phyloP scores from a whole-genome alignment of 2,329 filamentous ascomycete genomes.

The Neurospora crassa region DNA sequence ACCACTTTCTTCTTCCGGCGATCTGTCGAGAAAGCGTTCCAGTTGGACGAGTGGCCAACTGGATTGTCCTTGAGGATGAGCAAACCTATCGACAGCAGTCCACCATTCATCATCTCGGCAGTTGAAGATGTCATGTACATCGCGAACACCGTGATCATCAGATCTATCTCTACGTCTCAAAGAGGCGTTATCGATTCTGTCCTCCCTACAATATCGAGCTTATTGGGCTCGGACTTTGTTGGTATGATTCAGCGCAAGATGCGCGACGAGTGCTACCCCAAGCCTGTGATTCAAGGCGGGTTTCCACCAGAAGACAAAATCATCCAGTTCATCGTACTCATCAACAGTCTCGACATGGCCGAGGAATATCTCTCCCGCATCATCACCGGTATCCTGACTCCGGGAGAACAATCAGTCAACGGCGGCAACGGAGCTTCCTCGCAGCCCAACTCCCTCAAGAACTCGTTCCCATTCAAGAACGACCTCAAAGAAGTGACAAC shows the following conservation, averaged over 20 bases:
- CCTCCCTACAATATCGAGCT: slow-evolving; percentile 66
- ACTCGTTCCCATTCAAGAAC: slow-evolving; percentile 71
- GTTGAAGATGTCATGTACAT: slow-evolving; percentile 99
- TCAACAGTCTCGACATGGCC: slow-evolving; percentile 91
- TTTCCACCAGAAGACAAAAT: slow-evolving; percentile 83
- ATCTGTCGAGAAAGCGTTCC: slow-evolving; percentile 95
- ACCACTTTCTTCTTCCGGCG: slow-evolving; percentile 94
- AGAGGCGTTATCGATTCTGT: slow-evolving; percentile 67
- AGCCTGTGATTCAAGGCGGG: slow-evolving; percentile 64
- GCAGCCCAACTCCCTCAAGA: slow-evolving; percentile 38
- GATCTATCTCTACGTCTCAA: slow-evolving; percentile 79
- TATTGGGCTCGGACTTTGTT: slow-evolving; percentile 83
- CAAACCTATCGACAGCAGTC: slow-evolving; percentile 62
- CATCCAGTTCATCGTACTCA: slow-evolving; percentile 79
- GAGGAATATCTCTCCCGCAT: slow-evolving; percentile 88
- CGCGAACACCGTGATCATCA: slow-evolving; percentile 81
- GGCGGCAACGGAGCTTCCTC: slow-evolving; percentile 22
- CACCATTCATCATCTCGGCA: slow-evolving; percentile 87
- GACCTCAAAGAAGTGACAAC: slow-evolving; percentile 62
- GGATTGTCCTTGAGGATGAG: slow-evolving; percentile 69
- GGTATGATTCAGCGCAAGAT: slow-evolving; percentile 97
- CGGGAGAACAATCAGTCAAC: slow-evolving; percentile 26
- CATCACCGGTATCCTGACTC: slow-evolving; percentile 55
- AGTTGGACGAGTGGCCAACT: slow-evolving; percentile 79
- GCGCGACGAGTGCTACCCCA: slow-evolving; percentile 90